Conservation (phyloP, 2,329 filamentous ascomycete species). For the Diaporthe sp. region DNA sequence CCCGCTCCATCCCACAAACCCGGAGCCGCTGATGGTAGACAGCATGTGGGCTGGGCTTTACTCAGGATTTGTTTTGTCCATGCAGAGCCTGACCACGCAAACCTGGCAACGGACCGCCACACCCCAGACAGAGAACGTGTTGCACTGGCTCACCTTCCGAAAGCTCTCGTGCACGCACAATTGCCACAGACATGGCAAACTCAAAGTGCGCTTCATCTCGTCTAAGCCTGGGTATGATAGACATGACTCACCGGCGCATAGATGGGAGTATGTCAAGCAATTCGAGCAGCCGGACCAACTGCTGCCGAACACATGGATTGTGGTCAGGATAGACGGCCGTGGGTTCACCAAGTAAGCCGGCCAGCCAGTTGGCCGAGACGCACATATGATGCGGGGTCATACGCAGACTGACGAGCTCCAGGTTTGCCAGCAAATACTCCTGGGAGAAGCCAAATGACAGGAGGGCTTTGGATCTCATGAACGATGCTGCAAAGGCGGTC, state of each 20-base stretch:
- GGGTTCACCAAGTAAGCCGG: conserved; percentile 88
- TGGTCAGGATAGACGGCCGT: conserved; percentile 92
- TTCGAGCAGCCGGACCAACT: conserved; percentile 88
- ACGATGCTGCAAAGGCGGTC: conserved; percentile 87
- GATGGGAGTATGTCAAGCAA: conserved; percentile 91
- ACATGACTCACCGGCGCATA: conserved; percentile 52
- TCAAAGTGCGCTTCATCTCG: conserved; percentile 42
- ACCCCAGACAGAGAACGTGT: not conserved
- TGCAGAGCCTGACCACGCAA: not conserved
- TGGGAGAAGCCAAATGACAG: conserved; percentile 95
- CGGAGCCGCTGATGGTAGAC: not conserved
- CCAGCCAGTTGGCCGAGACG: conserved; percentile 1
- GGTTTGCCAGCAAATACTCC: conserved; percentile 83
- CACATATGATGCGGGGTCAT: not conserved
- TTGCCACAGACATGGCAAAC: conserved; percentile 42
- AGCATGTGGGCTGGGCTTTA: not conserved
- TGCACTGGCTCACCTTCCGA: not conserved
- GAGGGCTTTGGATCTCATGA: conserved; percentile 92
- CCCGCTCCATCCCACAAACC: conserved; percentile 12
- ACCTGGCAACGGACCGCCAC: not conserved
- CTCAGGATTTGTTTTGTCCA: not conserved
- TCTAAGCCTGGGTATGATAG: conserved; percentile 39
- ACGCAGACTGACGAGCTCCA: conserved; percentile 52
- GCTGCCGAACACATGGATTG: conserved; percentile 94
- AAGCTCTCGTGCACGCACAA: not conserved